phyloP scores from a whole-genome alignment of 2,329 filamentous ascomycete genomes.

The Clarireedia paspali region DNA sequence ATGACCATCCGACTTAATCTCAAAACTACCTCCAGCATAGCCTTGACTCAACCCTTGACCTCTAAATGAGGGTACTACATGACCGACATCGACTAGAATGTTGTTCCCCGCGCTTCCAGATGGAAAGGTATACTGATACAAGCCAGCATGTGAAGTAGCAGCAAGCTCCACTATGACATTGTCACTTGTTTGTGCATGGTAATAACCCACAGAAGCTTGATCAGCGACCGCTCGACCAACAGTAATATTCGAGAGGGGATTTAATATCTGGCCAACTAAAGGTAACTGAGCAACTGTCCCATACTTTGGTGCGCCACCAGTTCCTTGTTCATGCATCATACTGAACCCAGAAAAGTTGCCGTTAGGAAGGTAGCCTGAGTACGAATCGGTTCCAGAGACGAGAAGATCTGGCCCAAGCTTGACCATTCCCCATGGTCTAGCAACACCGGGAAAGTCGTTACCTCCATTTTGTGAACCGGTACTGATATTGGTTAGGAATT shows the following conservation, averaged over 20 bases:
- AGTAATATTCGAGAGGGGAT: constrained; percentile 50
- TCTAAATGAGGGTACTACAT: constrained; percentile 55
- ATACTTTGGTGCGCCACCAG: constrained; percentile 63
- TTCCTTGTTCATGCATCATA: constrained; percentile 59
- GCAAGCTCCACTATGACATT: constrained; percentile 50
- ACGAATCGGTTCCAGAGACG: constrained; percentile 41
- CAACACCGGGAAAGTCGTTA: constrained; percentile 38
- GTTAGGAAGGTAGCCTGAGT: constrained; percentile 43
- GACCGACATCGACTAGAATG: constrained; percentile 28
- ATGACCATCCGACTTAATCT: constrained; percentile 31
- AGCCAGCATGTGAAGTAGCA: constrained; percentile 47
- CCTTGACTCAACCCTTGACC: constrained; percentile 53
- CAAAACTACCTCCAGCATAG: constrained; percentile 53
- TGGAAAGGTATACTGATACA: constrained; percentile 56
- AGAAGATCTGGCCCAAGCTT: constrained; percentile 35
- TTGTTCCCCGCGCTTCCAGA: constrained; percentile 11
- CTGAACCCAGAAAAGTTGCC: constrained; percentile 53
- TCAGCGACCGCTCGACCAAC: constrained; percentile 45
- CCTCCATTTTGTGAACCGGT: constrained; percentile 36
- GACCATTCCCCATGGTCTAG: constrained; percentile 37
- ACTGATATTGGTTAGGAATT: constrained; percentile 9
- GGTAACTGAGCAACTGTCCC: constrained; percentile 57
- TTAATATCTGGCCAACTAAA: constrained; percentile 38
- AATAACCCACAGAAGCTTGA: constrained; percentile 52
- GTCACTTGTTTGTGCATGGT: constrained; percentile 46